These are phyloP conservation scores for Lepidium sativum DNA, from an alignment of 345 rosid genomes.

Conservation along the genomic window DNA sequence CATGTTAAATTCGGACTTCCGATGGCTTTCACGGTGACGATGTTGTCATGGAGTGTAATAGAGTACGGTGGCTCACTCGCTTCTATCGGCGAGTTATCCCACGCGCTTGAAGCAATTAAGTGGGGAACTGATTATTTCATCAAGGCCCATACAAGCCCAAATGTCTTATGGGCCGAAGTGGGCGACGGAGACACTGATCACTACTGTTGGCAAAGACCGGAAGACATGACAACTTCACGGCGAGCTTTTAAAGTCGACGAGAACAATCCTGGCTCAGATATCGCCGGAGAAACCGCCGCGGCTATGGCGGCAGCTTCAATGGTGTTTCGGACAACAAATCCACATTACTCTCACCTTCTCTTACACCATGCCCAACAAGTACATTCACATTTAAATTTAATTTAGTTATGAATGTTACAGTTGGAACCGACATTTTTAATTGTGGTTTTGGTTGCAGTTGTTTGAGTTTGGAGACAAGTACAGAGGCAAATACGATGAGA, in stretches of 20 bases:
- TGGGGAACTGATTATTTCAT: conserved; percentile 81
- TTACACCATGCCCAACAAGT: conserved; percentile 89
- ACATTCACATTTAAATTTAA: not conserved
- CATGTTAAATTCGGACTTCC: conserved; percentile 78
- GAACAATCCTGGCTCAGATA: conserved; percentile 92
- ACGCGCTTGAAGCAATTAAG: conserved; percentile 48
- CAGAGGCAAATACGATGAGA: conserved; percentile 92
- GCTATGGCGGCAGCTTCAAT: conserved; percentile 97
- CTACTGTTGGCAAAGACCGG: conserved; percentile 98
- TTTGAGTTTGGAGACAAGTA: conserved; percentile 89
- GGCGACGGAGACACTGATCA: conserved; percentile 95
- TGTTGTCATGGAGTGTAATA: conserved; percentile 67
- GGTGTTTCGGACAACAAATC: conserved; percentile 40
- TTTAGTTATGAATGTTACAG: conserved; percentile 2
- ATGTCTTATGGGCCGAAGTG: no score
- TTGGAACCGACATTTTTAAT: conserved; percentile 9
- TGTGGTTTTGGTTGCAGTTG: conserved; percentile 38
- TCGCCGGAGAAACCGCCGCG: conserved; percentile 92
- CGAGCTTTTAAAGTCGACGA: conserved; percentile 62
- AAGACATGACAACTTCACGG: conserved; percentile 95
- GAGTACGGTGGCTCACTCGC: conserved; percentile 51
- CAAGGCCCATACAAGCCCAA: no score
- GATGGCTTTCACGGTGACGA: conserved; percentile 71
- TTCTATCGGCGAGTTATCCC: conserved; percentile 24
- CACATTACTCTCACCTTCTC: conserved; percentile 38